These are phyloP conservation scores for Antitrichia curtipendula DNA, from an alignment of 225 moss, liverwort and hornwort species.

Conservation along the genomic window DNA sequence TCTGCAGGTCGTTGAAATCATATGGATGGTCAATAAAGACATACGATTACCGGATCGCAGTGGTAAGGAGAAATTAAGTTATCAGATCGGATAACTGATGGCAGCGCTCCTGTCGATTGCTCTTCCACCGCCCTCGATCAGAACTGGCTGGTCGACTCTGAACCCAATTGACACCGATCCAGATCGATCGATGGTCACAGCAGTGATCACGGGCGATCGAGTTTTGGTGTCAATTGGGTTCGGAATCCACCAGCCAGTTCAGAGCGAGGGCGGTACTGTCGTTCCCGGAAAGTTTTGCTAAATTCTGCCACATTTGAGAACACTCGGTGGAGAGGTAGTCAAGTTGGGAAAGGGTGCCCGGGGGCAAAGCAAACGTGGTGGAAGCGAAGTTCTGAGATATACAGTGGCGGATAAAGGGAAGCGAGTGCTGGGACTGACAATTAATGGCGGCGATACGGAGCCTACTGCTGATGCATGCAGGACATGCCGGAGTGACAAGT, in stretches of 20 bases:
- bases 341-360: neutral
- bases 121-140: neutral
- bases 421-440: neutral
- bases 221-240: neutral
- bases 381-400: neutral
- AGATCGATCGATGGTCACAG: neutral
- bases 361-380: neutral
- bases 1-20: neutral
- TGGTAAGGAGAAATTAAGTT: neutral
- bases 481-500: neutral
- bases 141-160: neutral
- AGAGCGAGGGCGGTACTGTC: neutral
- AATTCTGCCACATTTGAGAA: neutral
- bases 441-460: neutral
- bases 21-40: neutral
- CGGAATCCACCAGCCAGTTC: rapidly evolving
- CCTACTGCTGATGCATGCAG: neutral
- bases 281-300: neutral
- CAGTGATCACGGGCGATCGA: neutral
- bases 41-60: neutral
- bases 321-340: neutral
- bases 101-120: neutral
- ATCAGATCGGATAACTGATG: neutral
- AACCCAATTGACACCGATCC: neutral
- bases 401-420: neutral